Evolutionary conservation across 164 flowering plant species (phyloP), one percentile per base, ranked within the genome.

Genomic region (Berberis thunbergii): DNA sequence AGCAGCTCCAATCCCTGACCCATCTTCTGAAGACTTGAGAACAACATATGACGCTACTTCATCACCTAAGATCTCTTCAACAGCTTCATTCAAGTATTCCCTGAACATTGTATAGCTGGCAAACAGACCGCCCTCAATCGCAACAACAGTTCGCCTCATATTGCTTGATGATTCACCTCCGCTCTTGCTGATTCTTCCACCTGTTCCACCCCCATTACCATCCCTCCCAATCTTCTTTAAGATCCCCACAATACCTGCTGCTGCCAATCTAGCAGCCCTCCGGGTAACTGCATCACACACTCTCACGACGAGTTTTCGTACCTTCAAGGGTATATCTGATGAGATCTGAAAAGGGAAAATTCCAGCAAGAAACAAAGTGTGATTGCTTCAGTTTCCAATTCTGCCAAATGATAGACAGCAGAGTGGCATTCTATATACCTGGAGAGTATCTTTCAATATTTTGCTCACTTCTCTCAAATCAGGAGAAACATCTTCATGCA

Each of bases 241-340:
- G 64, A 93, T 86, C 13, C 97, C 98, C 39, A 83, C 96, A 64
- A 93, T 83, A n/a, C 96, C 98, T 4, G 98, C 98, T 49, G 98
- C 98, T 48, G 86, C 97, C 63, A 90, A 67, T 43, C 97, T 75
- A 39, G 96, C 98, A 60, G 97, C 97, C 67, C 97, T 77, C 7
- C 86, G 81, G 2, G 96, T 83, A 41, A 93, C 91, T 39, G 83
- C 77, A 59, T 90, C 97, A 57, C 97, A 90, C 57, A 86, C 78
- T 63, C 82, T 88, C 8, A 93, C 90, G 6, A 93, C 71, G 39
- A 93, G 79, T 71, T 75, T 89, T 41, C 98, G 74, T 8, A 78
- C 85, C 68, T 88, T 85, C 49, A 88, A 66, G 44, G 98, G 82
- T 52, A 79, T 78, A 12, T 90, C 83, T 6, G 75, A 26, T 26